These are phyloP conservation scores for Talaromyces piceae DNA, from an alignment of 2,329 filamentous ascomycete species.

Conservation along the genomic window DNA sequence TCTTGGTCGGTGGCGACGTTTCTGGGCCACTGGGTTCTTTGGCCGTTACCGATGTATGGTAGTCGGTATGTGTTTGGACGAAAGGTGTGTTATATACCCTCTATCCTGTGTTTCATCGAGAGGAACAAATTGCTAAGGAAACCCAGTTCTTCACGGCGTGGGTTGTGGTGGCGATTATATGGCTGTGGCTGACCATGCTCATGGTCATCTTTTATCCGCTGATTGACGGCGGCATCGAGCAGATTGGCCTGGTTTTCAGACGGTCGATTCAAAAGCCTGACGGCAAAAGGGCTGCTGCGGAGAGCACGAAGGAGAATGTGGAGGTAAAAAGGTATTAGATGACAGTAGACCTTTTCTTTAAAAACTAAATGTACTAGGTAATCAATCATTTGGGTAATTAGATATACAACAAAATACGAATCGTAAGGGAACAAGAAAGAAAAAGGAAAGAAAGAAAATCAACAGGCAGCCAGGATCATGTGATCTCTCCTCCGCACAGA, in stretches of 20 bases:
- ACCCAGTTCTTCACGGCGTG: slow-evolving; percentile 43
- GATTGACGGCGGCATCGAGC: slow-evolving; percentile 38
- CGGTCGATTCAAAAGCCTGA: not conserved
- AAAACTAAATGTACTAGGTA: not conserved
- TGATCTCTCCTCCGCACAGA: not conserved
- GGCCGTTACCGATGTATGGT: slow-evolving; percentile 51
- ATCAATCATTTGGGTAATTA: not conserved
- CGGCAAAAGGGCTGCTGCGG: not conserved
- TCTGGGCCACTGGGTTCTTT: slow-evolving; percentile 47
- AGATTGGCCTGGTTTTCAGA: slow-evolving; percentile 17
- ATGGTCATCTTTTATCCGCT: slow-evolving; percentile 45
- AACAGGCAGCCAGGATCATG: not conserved
- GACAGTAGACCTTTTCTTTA: not conserved
- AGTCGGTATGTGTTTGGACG: slow-evolving; percentile 44
- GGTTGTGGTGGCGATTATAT: slow-evolving; percentile 46
- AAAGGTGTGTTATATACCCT: slow-evolving; percentile 18
- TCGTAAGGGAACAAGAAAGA: not conserved
- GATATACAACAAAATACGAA: not conserved
- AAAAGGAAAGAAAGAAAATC: not conserved
- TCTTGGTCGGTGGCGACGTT: slow-evolving; percentile 45
- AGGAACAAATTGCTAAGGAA: slow-evolving; percentile 4
- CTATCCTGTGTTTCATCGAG: not conserved
- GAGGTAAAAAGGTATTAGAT: not conserved
- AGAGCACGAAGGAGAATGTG: not conserved
- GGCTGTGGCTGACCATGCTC: slow-evolving; percentile 47